Base-by-base conservation (phyloP, 2,329 filamentous ascomycete species). In the Chalaropsis thielavioides region DNA sequence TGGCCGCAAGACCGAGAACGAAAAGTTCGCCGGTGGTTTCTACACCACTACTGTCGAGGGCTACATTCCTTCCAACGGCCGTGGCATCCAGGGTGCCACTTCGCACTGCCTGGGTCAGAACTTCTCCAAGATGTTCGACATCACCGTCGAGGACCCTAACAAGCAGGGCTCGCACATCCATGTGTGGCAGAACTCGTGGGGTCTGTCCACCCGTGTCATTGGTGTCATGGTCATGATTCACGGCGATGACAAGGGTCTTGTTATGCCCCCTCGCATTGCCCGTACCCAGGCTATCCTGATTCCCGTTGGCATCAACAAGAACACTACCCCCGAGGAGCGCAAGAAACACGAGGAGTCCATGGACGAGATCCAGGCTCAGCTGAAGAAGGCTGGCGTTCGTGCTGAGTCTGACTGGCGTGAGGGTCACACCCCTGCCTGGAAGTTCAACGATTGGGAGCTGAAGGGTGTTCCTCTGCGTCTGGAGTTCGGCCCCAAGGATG, bases 151-250 rank as follows among this genome's bases (percentile, higher is more conserved):
- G 75, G 92, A 99, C 73, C 94, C 94, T 27, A 80, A 81, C 67
- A 82, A 94, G 75, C 88, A 89, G 77, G 88, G 89, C 69, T 82
- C 86, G 70, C 86, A 90, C 72, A 79, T 96, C 65, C 79, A 92
- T 73, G 92, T 97, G 66, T 97, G 92, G 92, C 94, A 99, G 76
- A 99, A 99, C 80, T 96, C 91, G 15, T 99, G 94, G 94, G 94
- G 94, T 76, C 83, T 99, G 68, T 97, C 92, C 0, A 99, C 94
- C 64, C 90, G 94, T 74, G 90, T 92, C 66, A 95, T 99, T 69
- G 95, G 94, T 78, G 91, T 97, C 74, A 97, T 97, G 92, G 89
- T 96, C 72, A 94, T 99, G 85, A 91, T 95, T 68, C 94, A 99
- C 77, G 88, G 91, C 72, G 94, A 99, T 74, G 88, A 99, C 78